Evolutionary conservation across 1,284 basidiomycete species (phyloP).

Genomic region (Amylostereum areolatum): DNA sequence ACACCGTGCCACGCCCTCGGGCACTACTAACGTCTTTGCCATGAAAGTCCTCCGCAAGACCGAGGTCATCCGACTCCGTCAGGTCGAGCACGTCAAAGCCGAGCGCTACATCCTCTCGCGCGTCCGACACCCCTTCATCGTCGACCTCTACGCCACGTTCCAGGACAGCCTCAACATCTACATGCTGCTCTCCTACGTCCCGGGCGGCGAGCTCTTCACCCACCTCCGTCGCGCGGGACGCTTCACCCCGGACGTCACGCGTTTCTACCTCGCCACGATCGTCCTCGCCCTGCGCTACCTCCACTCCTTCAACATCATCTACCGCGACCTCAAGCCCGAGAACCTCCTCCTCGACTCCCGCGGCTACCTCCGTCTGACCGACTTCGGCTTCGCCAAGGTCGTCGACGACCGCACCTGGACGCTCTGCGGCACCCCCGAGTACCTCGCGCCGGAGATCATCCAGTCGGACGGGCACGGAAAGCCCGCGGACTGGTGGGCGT

Average conservation of each 20-base stretch:
- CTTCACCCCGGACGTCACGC: slow-evolving; percentile 96
- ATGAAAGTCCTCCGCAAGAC: slow-evolving; percentile 92
- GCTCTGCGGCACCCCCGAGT: slow-evolving; percentile 96
- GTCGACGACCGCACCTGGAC: slow-evolving; percentile 99
- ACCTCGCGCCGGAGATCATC: slow-evolving; percentile 92
- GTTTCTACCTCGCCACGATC: slow-evolving; percentile 98
- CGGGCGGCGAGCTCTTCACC: slow-evolving; percentile 96
- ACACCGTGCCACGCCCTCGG: slow-evolving; percentile 42
- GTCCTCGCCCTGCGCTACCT: slow-evolving; percentile 94
- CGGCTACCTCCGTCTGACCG: slow-evolving; percentile 95
- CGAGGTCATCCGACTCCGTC: slow-evolving; percentile 92
- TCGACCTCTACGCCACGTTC: slow-evolving; percentile 92
- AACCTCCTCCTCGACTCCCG: slow-evolving; percentile 93
- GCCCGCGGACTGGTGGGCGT: slow-evolving; percentile 98
- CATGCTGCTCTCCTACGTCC: slow-evolving; percentile 98
- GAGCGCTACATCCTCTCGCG: slow-evolving; percentile 93
- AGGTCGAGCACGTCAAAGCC: slow-evolving; percentile 97
- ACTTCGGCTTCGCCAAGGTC: slow-evolving; percentile 98
- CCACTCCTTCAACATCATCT: slow-evolving; percentile 98
- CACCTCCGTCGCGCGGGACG: slow-evolving; percentile 88
- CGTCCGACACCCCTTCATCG: slow-evolving; percentile 77
- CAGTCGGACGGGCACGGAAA: slow-evolving; percentile 98
- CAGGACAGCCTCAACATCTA: slow-evolving; percentile 94
- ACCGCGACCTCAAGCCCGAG: slow-evolving; percentile 97
- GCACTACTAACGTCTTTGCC: slow-evolving; percentile 70